Conservation (phyloP, 805 yeast genomes). For the Komagataella phaffii region DNA sequence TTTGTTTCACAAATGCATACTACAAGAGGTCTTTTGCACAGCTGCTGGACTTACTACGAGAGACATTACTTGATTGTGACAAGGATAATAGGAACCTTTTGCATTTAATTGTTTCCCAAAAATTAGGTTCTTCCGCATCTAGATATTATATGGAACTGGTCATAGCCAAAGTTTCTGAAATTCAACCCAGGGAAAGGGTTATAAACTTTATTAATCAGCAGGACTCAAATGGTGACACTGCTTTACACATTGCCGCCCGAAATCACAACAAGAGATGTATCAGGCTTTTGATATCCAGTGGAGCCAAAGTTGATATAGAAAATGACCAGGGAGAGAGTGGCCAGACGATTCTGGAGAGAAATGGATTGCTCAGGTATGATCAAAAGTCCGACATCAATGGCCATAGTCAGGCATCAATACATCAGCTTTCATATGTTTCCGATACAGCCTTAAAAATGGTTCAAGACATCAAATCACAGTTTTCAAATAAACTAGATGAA, state of each 20-base stretch:
- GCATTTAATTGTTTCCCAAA: constrained; percentile 71
- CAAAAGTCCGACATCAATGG: not conserved
- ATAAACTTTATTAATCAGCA: constrained; percentile 43
- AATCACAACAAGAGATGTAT: constrained; percentile 31
- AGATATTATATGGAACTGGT: constrained; percentile 70
- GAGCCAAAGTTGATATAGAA: constrained; percentile 37
- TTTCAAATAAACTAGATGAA: not conserved
- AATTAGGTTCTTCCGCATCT: constrained; percentile 51
- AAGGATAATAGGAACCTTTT: constrained; percentile 60
- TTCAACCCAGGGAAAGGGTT: constrained; percentile 47
- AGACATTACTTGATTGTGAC: constrained; percentile 71
- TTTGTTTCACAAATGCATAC: constrained; percentile 79
- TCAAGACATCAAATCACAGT: not conserved
- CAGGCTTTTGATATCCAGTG: constrained; percentile 30
- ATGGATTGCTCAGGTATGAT: not conserved
- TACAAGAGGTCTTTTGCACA: constrained; percentile 69
- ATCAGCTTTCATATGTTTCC: not conserved
- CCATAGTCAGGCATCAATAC: not conserved
- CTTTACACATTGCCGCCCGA: constrained; percentile 35
- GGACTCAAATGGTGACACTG: constrained; percentile 43
- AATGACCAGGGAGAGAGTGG: constrained; percentile 30
- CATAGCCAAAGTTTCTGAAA: constrained; percentile 58
- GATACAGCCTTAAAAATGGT: not conserved
- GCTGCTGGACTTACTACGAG: constrained; percentile 62
- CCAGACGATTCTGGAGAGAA: constrained; percentile 5